phyloP scores from a whole-genome alignment of 2,329 filamentous ascomycete genomes.

The Alternaria infectoria region DNA sequence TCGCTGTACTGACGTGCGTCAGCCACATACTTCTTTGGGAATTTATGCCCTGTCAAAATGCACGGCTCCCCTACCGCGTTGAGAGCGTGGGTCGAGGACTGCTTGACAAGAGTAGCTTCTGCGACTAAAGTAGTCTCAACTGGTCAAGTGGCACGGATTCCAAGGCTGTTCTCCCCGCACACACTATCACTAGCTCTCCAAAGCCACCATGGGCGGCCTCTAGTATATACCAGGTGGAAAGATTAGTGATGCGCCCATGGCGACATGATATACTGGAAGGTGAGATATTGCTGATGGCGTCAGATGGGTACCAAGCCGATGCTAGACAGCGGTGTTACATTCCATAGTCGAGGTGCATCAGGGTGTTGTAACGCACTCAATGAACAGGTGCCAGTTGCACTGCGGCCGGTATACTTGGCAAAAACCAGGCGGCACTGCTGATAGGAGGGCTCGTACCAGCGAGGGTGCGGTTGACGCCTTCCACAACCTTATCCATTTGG shows the following conservation, averaged over 20 bases:
- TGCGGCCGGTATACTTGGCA: conserved; percentile 16
- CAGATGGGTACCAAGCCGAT: conserved; percentile 4
- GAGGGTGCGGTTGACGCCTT: conserved; percentile 36
- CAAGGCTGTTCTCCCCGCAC: conserved; percentile 22
- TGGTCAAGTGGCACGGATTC: conserved; percentile 7
- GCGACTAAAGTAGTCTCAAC: conserved; percentile 22
- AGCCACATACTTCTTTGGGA: background rate
- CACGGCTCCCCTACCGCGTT: conserved; percentile 4
- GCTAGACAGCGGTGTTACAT: conserved; percentile 33
- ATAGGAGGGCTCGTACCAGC: conserved; percentile 19
- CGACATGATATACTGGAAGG: background rate
- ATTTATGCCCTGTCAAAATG: background rate
- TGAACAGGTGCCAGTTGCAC: conserved; percentile 33
- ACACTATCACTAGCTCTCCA: conserved; percentile 4
- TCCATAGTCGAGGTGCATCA: conserved; percentile 20
- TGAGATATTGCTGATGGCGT: conserved; percentile 7
- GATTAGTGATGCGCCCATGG: conserved; percentile 11
- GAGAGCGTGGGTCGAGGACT: background rate
- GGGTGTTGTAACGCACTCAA: conserved; percentile 35
- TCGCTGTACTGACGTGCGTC: background rate
- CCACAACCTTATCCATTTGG: conserved; percentile 43
- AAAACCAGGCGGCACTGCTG: conserved; percentile 6
- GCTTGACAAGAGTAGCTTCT: conserved; percentile 4
- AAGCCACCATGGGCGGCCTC: background rate
- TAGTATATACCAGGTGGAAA: conserved; percentile 14